Evolutionary conservation across 176 grass and related monocot genomes (phyloP).

Genomic region (Hsuehochloa calcarea): DNA sequence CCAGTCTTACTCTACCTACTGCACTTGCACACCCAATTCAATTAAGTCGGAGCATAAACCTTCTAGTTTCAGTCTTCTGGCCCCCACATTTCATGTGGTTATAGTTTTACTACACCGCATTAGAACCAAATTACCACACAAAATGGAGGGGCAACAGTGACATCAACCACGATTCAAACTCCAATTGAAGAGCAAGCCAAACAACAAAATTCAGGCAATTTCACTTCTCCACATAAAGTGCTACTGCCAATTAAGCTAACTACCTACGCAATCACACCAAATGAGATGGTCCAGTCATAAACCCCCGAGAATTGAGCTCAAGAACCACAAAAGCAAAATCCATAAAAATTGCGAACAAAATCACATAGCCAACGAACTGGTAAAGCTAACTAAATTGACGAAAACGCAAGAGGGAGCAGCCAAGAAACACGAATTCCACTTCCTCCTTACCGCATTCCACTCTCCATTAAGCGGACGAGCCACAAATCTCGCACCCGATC

Average conservation of each 20-base stretch:
- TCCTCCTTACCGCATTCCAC: conserved; percentile 1
- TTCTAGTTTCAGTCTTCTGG: background rate
- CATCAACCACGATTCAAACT: background rate
- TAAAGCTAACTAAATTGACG: background rate
- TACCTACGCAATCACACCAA: background rate
- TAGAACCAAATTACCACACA: no score
- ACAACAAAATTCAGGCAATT: background rate
- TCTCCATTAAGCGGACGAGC: background rate
- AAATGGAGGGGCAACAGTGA: background rate
- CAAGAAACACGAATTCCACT: background rate
- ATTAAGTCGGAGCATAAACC: background rate
- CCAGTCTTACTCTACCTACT: background rate
- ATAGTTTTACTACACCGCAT: background rate
- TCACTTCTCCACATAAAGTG: background rate
- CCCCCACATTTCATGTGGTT: background rate
- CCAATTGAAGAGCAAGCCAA: background rate
- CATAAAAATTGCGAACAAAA: background rate
- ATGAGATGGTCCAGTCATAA: background rate
- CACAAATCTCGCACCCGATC: background rate
- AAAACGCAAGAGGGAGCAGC: background rate
- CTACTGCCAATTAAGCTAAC: background rate
- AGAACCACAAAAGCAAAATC: background rate
- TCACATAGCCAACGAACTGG: background rate
- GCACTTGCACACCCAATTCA: background rate
- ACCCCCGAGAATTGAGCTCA: conserved; percentile 11